These are phyloP conservation scores for Camellia japonica DNA, from an alignment of 148 eudicot genomes.

Conservation along the genomic window DNA sequence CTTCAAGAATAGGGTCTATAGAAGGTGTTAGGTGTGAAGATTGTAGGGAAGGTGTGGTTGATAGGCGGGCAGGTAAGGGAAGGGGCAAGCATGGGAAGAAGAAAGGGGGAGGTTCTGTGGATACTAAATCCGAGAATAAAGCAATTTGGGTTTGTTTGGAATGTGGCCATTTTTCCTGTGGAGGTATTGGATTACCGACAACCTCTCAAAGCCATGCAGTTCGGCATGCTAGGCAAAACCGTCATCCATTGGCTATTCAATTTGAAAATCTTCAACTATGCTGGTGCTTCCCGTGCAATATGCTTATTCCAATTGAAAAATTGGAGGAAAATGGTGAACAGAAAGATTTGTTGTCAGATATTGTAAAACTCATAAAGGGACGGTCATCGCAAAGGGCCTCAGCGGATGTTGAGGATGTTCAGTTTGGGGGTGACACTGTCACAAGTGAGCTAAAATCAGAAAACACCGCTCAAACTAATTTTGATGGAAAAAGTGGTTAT, in stretches of 20 bases:
- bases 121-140: constrained; percentile 41
- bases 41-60: constrained; percentile 60
- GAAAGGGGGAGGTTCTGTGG: constrained; percentile 45
- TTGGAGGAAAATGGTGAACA: constrained; percentile 43
- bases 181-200: constrained; percentile 83
- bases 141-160: constrained; percentile 91
- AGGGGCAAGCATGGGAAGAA: constrained; percentile 69
- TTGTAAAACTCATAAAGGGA: constrained; percentile 61
- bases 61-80: constrained; percentile 53
- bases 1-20: constrained; percentile 45
- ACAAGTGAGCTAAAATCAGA: constrained; percentile 42
- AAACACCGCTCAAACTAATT: constrained; percentile 18
- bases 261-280: constrained; percentile 62
- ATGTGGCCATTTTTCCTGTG: constrained; percentile 85
- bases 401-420: constrained; percentile 77
- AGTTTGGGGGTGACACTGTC: constrained; percentile 80
- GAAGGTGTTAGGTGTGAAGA: constrained; percentile 64
- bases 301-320: constrained; percentile 53
- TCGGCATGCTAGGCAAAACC: constrained; percentile 64
- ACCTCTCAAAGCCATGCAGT: constrained; percentile 68
- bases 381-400: constrained; percentile 42
- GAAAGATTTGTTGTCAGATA: constrained; percentile 45
- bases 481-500: constrained; percentile 40
- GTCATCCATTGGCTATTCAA: constrained; percentile 72
- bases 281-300: constrained; percentile 81